Evolutionary conservation across 495 filamentous ascomycete genomes (phyloP).

Genomic region (Amphirosellinia nigrospora): DNA sequence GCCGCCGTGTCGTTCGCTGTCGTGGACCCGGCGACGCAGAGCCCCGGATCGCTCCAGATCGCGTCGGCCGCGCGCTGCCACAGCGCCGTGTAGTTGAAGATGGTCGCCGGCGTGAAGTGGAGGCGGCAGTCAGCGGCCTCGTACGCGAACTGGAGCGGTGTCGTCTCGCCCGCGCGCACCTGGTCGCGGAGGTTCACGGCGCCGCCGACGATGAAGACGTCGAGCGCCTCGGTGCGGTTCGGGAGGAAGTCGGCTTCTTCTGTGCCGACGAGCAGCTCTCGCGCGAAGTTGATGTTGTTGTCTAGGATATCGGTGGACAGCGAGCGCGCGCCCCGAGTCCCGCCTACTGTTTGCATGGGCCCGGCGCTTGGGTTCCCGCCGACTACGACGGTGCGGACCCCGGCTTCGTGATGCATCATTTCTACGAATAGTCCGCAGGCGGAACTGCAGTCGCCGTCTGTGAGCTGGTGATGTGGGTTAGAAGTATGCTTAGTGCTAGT

Average conservation of each 20-base stretch:
- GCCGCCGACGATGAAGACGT: slow-evolving; percentile 41
- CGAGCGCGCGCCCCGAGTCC: slow-evolving; percentile 53
- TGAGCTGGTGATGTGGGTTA: slow-evolving; percentile 31
- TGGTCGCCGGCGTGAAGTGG: slow-evolving; percentile 51
- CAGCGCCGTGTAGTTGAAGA: slow-evolving; percentile 49
- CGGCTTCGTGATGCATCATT: slow-evolving; percentile 59
- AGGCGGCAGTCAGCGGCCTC: slow-evolving; percentile 56
- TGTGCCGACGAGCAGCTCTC: slow-evolving; percentile 31
- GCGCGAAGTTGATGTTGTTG: slow-evolving; percentile 35
- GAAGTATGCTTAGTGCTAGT: slow-evolving; percentile 29
- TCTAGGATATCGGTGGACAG: slow-evolving; percentile 36
- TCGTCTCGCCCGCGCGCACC: slow-evolving; percentile 34
- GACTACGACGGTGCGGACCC: slow-evolving; percentile 60
- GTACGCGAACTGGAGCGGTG: slow-evolving; percentile 54
- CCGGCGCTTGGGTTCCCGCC: slow-evolving; percentile 57
- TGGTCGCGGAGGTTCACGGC: slow-evolving; percentile 50
- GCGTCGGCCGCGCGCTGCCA: slow-evolving; percentile 49
- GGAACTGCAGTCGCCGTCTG: slow-evolving; percentile 63
- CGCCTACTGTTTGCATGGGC: slow-evolving; percentile 63
- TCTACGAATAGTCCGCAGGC: slow-evolving; percentile 64
- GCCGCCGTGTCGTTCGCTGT: neutral
- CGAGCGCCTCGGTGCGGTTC: slow-evolving; percentile 34
- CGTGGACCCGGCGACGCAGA: slow-evolving; percentile 36
- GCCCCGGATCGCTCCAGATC: slow-evolving; percentile 32
- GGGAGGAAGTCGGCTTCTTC: slow-evolving; percentile 32